Evolutionary conservation across 139 green algal species (phyloP).

Genomic region (Micractinium sp.): DNA sequence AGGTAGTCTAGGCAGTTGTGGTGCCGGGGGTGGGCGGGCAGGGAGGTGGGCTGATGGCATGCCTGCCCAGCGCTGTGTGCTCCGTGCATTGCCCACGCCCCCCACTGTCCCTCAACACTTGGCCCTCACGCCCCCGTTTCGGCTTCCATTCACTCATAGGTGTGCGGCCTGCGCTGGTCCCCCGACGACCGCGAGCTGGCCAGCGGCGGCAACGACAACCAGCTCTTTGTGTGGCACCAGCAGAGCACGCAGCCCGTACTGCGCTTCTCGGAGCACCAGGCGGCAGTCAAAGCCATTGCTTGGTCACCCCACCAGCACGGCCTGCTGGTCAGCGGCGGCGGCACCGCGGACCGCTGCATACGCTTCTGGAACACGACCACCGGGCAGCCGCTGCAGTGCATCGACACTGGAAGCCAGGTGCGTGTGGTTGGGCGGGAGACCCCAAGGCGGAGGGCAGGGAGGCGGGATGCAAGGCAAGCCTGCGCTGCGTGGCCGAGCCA

Average conservation of each 20-base stretch:
- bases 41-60: not conserved
- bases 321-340: conserved; percentile 92
- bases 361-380: conserved; percentile 97
- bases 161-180: conserved; percentile 88
- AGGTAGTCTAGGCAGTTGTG: not conserved
- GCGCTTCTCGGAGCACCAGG: conserved; percentile 77
- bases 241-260: conserved; percentile 57
- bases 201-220: conserved; percentile 89
- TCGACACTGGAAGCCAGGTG: conserved; percentile 87
- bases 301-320: conserved; percentile 98
- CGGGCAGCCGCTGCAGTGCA: conserved; percentile 66
- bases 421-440: not conserved
- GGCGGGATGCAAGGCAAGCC: not conserved
- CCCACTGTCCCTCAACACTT: not conserved
- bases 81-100: not conserved
- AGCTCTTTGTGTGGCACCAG: conserved; percentile 77
- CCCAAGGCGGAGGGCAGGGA: not conserved
- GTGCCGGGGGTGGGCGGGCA: not conserved
- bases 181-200: conserved; percentile 85
- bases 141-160: conserved; percentile 51
- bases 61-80: not conserved
- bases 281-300: conserved; percentile 95
- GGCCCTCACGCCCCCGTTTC: not conserved
- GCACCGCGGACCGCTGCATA: conserved; percentile 95
- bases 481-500: not conserved